Evolutionary conservation across 2,329 filamentous ascomycete genomes (phyloP), one percentile per base, ranked within the genome.

Genomic region (Trichoderma polysporum): DNA sequence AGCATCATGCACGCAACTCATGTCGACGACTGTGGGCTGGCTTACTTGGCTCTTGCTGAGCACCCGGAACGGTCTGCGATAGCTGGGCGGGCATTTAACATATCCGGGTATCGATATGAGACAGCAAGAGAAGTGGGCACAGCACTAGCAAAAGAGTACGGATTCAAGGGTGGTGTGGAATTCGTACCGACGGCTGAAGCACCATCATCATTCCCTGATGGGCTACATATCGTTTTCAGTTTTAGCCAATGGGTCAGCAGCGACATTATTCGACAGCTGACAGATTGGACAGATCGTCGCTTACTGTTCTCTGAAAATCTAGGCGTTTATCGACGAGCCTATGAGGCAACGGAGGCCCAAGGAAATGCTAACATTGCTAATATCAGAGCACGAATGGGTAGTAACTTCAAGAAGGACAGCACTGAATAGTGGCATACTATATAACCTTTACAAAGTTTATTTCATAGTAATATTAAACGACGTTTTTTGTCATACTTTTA

Each of bases 1-100:
- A 79, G 74, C 15, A 80, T 84, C 35, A 72, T 83, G 68, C 83
- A 85, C 66, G 80, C 78, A 3, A 76, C 80, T 41, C 83, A 85
- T 67, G 76, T 85, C 13, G 83, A 85, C 68, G 83, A 85, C 68
- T 84, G 82, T 54, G 82, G 73, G 2, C 79, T 82, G 17, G 82
- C 81, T 0, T 85, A 85, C 66, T 73, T 84, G 3, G 76, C 80
- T 1, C 74, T 85, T 2, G 83, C 81, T 0, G 72, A 75, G 29
- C 75, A 82, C n/a, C 12, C 74, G 77, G 22, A 57, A 39, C 0
- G 72, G 27, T 1, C 13, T 39, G 59, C 70, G 0, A 74, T 84
- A 1, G 72, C 70, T 3, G 80, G 79, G 0, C 74, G 83, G 64
- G 76, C 71, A 4, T 84, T 81, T 69, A 85, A 85, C 69, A 79